Evolutionary conservation across 139 green algal species (phyloP).

Genomic region (Coccomyxa sp.): DNA sequence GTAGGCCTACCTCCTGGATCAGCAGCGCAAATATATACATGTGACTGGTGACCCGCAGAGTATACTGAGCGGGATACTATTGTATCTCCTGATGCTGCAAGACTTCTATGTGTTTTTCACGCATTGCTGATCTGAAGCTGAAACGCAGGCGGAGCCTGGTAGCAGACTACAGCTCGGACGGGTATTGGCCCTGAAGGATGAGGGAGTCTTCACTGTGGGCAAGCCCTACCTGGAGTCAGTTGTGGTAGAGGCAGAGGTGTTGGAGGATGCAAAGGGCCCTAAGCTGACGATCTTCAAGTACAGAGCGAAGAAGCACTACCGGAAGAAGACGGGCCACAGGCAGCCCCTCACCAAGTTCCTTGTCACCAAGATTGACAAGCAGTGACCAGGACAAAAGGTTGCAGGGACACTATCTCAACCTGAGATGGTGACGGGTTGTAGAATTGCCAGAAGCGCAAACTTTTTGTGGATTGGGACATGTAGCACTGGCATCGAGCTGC

Average conservation of each 20-base stretch:
- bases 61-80: no score
- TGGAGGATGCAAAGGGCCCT: slow-evolving; percentile 84
- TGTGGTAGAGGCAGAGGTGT: slow-evolving; percentile 79
- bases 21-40: background rate
- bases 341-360: slow-evolving; percentile 88
- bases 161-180: slow-evolving; percentile 81
- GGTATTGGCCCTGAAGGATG: slow-evolving; percentile 82
- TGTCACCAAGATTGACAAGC: slow-evolving; percentile 75
- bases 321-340: slow-evolving; percentile 63
- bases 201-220: slow-evolving; percentile 71
- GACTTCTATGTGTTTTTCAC: background rate
- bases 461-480: no score
- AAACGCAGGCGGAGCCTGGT: slow-evolving; percentile 63
- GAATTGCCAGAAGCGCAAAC: no score
- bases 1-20: background rate
- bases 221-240: slow-evolving; percentile 83
- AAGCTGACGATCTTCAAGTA: slow-evolving; percentile 90
- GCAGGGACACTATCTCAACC: no score
- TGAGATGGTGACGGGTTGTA: no score
- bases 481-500: no score
- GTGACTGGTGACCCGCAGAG: background rate
- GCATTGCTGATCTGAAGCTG: background rate
- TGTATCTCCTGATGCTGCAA: background rate
- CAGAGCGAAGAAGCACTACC: slow-evolving; percentile 94
- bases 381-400: no score